These are phyloP conservation scores for Claviceps arundinis DNA, from an alignment of 2,329 filamentous ascomycete genomes.

Conservation along the genomic window DNA sequence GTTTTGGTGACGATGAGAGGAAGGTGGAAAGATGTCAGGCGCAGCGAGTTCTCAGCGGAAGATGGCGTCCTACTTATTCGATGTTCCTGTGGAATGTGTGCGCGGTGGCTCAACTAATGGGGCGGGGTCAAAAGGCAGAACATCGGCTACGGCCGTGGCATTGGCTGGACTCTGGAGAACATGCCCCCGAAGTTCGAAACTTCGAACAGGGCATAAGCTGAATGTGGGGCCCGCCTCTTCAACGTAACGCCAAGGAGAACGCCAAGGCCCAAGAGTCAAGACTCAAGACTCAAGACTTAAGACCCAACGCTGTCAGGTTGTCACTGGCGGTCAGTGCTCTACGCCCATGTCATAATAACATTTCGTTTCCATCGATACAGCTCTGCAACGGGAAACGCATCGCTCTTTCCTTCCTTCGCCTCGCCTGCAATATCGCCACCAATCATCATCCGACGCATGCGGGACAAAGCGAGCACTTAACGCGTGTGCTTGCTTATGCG, in stretches of 20 bases:
- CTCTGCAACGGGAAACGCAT: too few species aligned
- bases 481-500: neutral
- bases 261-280: too few species aligned
- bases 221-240: neutral
- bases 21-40: neutral
- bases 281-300: too few species aligned
- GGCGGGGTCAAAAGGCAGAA: neutral
- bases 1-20: constrained; percentile 1
- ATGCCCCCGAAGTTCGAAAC: too few species aligned
- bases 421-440: neutral
- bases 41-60: neutral
- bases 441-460: neutral
- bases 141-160: neutral
- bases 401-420: neutral
- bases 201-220: too few species aligned
- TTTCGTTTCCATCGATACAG: neutral
- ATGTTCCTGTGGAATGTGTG: neutral
- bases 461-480: neutral
- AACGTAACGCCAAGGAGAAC: too few species aligned
- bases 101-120: neutral
- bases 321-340: too few species aligned
- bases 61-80: neutral
- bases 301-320: too few species aligned
- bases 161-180: too few species aligned
- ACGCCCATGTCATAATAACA: neutral